Conservation (phyloP, 257 asterid species). For the Plectranthus barbatus region DNA sequence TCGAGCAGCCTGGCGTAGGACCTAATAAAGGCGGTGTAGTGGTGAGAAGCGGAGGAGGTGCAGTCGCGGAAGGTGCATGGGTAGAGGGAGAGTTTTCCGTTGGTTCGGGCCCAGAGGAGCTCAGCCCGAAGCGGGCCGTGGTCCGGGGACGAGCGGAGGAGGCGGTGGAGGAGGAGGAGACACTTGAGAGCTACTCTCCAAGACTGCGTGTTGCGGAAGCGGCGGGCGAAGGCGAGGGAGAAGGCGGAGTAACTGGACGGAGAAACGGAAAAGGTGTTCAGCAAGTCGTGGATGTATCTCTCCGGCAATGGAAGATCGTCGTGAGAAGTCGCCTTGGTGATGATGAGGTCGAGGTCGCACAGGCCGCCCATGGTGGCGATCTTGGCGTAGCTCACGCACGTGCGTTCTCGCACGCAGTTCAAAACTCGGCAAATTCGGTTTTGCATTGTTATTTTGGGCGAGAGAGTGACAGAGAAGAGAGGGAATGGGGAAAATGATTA, state of each 20-base stretch:
- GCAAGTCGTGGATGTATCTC: conserved; percentile 35
- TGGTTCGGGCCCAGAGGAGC: conserved; percentile 39
- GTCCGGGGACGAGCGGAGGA: conserved; percentile 35
- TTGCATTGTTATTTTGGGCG: conserved; percentile 24
- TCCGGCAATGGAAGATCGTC: conserved; percentile 42
- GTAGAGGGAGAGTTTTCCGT: conserved; percentile 29
- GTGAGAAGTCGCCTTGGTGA: conserved; percentile 56
- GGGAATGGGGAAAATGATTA: conserved; percentile 22
- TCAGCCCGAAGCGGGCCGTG: conserved; percentile 37
- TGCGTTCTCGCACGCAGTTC: conserved; percentile 33
- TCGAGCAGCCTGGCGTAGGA: conserved; percentile 58
- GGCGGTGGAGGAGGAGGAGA: conserved; percentile 56
- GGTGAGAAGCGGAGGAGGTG: conserved; percentile 39
- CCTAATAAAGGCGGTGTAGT: conserved; percentile 33
- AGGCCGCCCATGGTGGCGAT: conserved; percentile 52
- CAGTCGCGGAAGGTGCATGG: conserved; percentile 47
- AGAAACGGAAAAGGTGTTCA: conserved; percentile 43
- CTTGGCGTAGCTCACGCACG: conserved; percentile 49
- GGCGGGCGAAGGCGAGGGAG: conserved; percentile 27
- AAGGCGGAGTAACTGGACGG: conserved; percentile 34
- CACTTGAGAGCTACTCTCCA: conserved; percentile 74
- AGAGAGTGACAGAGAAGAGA: conserved; percentile 37
- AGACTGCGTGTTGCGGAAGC: conserved; percentile 38
- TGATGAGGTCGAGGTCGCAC: conserved; percentile 37
- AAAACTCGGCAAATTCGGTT: conserved; percentile 34